Conservation (phyloP, 495 filamentous ascomycete species). For the Talaromyces borbonicus region DNA sequence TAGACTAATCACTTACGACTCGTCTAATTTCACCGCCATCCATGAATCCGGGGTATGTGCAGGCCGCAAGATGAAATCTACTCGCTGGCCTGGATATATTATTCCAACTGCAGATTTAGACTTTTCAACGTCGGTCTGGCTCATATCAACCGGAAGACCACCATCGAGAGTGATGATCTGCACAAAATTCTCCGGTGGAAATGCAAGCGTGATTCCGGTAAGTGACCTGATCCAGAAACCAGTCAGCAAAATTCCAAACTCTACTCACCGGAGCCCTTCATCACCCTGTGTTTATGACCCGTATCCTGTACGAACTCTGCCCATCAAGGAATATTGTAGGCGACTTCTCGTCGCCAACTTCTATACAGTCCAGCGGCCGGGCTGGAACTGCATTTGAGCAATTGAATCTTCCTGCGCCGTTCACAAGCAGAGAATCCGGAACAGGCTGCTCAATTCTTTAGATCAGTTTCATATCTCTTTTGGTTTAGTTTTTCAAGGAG, state of each 20-base stretch:
- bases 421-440: constrained; percentile 42
- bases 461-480: too few relatives aligned
- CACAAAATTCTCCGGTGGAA: constrained; percentile 7
- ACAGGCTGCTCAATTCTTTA: constrained; percentile 29
- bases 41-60: constrained; percentile 10
- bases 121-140: constrained; percentile 9
- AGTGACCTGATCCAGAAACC: constrained; percentile 21
- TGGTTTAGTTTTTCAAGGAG: too few relatives aligned
- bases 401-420: constrained; percentile 38
- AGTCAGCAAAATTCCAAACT: background rate
- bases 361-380: constrained; percentile 33
- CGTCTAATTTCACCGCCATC: constrained; percentile 32
- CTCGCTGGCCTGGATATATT: constrained; percentile 40
- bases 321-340: constrained; percentile 17
- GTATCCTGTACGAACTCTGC: constrained; percentile 17
- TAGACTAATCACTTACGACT: constrained; percentile 21
- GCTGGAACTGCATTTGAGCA: constrained; percentile 41
- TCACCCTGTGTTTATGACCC: constrained; percentile 34
- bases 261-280: background rate
- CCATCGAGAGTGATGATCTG: constrained; percentile 33
- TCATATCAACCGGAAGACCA: constrained; percentile 21
- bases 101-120: constrained; percentile 32
- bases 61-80: constrained; percentile 32
- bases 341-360: constrained; percentile 11
- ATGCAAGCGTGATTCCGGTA: constrained; percentile 29